Conservation (phyloP, 208 protist genomes). For the Naegleria fowleri region DNA sequence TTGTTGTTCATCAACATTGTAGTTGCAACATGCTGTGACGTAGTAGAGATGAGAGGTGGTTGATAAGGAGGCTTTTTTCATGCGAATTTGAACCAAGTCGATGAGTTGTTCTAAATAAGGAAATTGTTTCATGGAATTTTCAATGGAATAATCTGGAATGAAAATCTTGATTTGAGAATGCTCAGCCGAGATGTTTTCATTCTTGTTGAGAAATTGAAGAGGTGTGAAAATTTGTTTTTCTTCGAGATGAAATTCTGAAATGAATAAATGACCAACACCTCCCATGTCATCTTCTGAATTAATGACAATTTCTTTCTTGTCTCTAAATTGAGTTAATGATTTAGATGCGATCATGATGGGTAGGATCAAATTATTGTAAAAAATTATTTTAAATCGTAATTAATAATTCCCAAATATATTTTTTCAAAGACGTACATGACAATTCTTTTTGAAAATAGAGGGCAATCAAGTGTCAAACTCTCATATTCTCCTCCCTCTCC, state of each 20-base stretch:
- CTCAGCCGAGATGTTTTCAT: no score
- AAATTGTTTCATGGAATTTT: not conserved
- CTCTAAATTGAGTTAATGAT: slow-evolving; percentile 33
- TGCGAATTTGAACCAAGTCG: not conserved
- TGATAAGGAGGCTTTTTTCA: not conserved
- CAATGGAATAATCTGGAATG: not conserved
- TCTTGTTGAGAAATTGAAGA: not conserved
- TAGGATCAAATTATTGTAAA: no score
- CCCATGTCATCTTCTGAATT: slow-evolving; percentile 46
- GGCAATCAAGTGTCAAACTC: slow-evolving; percentile 94
- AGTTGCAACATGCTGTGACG: not conserved
- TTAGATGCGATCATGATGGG: no score
- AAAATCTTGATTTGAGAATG: not conserved
- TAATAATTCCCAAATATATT: no score
- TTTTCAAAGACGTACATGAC: slow-evolving; percentile 44
- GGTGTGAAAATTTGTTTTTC: slow-evolving; percentile 1
- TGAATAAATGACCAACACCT: slow-evolving; percentile 44
- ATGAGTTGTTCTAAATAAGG: not conserved
- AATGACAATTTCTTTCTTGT: slow-evolving; percentile 46
- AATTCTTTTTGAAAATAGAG: slow-evolving; percentile 71
- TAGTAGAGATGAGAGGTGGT: not conserved
- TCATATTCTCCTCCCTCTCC: slow-evolving; percentile 99
- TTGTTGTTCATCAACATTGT: no score
- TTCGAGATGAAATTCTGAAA: slow-evolving; percentile 45
- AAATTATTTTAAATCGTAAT: no score